A percentile compares a stretch with the other conserved stretches of the same genome.
These are phyloP conservation scores for Dendrostoma leiphaemia DNA, from an alignment of 2,329 filamentous ascomycete species.

Conservation along the genomic window DNA sequence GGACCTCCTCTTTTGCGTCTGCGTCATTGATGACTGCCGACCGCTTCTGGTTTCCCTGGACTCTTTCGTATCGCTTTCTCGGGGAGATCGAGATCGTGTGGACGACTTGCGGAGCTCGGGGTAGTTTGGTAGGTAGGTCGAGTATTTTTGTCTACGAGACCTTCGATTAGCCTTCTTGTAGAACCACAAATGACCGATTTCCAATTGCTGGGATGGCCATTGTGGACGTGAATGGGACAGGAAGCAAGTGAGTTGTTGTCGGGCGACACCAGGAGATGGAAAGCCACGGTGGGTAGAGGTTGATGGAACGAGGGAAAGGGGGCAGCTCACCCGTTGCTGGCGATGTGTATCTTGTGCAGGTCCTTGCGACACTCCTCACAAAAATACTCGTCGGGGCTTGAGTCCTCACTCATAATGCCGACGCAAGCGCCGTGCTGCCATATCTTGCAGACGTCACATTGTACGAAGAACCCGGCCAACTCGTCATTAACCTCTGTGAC, in stretches of 20 bases:
- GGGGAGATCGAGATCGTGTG: conserved; percentile 59
- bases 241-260: not conserved
- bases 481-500: conserved; percentile 71
- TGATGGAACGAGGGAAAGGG: not conserved
- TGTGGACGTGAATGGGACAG: not conserved
- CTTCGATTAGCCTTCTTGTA: conserved; percentile 34
- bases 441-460: conserved; percentile 96
- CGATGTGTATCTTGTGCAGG: conserved; percentile 78
- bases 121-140: conserved; percentile 62
- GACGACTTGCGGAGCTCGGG: conserved; percentile 50
- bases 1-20: conserved; percentile 78
- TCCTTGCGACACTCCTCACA: conserved; percentile 94
- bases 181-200: not conserved
- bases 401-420: conserved; percentile 90
- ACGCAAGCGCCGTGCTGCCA: conserved; percentile 99
- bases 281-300: not conserved
- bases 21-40: conserved; percentile 48
- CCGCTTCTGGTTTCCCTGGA: conserved; percentile 43
- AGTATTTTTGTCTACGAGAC: conserved; percentile 60
- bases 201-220: not conserved
- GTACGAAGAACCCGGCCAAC: conserved; percentile 91
- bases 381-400: conserved; percentile 95
- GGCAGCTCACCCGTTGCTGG: conserved; percentile 76
- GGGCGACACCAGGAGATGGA: not conserved
- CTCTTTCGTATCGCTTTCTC: conserved; percentile 43